phyloP scores from a whole-genome alignment of 1,139 yeast species.

The Arxiozyma slooffiae region DNA sequence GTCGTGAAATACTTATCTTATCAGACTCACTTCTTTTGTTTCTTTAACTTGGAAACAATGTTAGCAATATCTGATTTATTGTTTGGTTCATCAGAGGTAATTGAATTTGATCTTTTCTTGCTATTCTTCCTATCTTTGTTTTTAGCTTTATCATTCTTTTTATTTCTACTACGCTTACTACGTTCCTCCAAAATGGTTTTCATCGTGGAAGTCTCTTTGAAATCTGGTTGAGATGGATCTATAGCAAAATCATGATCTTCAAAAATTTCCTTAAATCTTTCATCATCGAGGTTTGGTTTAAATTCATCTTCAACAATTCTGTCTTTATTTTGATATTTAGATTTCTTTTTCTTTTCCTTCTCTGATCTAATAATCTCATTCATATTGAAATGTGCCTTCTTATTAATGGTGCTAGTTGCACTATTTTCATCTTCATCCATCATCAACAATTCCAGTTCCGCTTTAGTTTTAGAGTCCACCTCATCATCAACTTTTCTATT shows the following conservation, averaged over 20 bases:
- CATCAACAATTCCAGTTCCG: conserved; percentile 64
- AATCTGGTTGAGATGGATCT: conserved; percentile 82
- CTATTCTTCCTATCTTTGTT: not conserved
- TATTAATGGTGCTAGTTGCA: conserved; percentile 33
- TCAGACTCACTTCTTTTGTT: conserved; percentile 7
- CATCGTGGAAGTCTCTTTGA: conserved; percentile 81
- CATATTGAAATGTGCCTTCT: conserved; percentile 60
- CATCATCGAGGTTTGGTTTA: conserved; percentile 61
- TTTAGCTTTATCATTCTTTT: not conserved
- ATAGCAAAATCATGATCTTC: conserved; percentile 87
- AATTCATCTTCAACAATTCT: conserved; percentile 53
- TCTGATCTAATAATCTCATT: conserved; percentile 67
- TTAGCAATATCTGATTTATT: conserved; percentile 13
- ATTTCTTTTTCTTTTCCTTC: conserved; percentile 43
- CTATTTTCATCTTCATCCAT: conserved; percentile 56
- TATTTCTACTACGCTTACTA: conserved; percentile 38
- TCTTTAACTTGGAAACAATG: conserved; percentile 25
- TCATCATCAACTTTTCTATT: conserved; percentile 13
- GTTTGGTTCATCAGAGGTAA: conserved; percentile 4
- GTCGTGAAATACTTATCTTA: not conserved
- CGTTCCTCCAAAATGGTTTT: conserved; percentile 69
- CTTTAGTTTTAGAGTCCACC: conserved; percentile 32
- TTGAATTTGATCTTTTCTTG: conserved; percentile 8
- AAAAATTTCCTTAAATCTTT: conserved; percentile 79
- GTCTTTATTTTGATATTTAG: conserved; percentile 45